Evolutionary conservation across 495 filamentous ascomycete genomes (phyloP).

Genomic region (Friedmanniomyces simplex): DNA sequence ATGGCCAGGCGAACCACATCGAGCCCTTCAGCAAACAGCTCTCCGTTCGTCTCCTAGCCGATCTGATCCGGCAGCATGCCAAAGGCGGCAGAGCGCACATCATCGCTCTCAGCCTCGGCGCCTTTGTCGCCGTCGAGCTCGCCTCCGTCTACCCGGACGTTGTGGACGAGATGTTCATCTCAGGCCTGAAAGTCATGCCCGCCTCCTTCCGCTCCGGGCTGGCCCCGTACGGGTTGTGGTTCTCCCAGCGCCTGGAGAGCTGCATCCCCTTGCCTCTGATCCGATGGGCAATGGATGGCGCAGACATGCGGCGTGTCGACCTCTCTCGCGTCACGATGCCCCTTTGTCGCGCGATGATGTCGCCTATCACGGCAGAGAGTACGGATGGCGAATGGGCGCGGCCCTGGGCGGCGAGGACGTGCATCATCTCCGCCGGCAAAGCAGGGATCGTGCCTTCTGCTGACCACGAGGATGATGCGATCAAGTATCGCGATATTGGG

Average conservation of each 20-base stretch:
- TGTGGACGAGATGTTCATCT: slow-evolving; percentile 12
- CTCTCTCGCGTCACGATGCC: not conserved
- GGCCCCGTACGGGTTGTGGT: not conserved
- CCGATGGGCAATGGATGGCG: slow-evolving; percentile 9
- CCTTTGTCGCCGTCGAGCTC: slow-evolving; percentile 12
- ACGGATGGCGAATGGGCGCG: not conserved
- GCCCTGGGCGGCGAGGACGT: slow-evolving; percentile 8
- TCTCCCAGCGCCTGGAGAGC: not conserved
- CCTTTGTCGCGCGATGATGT: slow-evolving; percentile 2
- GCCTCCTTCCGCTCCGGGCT: not conserved
- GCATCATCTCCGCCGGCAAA: slow-evolving; percentile 17
- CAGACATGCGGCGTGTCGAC: slow-evolving; percentile 3
- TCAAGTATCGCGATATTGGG: slow-evolving; percentile 6
- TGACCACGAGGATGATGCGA: slow-evolving; percentile 8
- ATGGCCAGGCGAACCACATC: slow-evolving; percentile 7
- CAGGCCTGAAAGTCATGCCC: slow-evolving; percentile 3
- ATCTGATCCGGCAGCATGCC: slow-evolving; percentile 13
- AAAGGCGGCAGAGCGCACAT: slow-evolving; percentile 15
- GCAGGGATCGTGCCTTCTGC: slow-evolving; percentile 7
- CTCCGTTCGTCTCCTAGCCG: slow-evolving; percentile 7
- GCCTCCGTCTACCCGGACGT: slow-evolving; percentile 5
- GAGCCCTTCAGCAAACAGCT: slow-evolving; percentile 12
- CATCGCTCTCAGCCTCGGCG: slow-evolving; percentile 18
- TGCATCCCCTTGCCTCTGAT: slow-evolving; percentile 3
- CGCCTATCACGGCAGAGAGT: not conserved